Evolutionary conservation across 2,329 filamentous ascomycete species (phyloP), one percentile per base, ranked within the genome.

Genomic region (Diaporthe caulivora): DNA sequence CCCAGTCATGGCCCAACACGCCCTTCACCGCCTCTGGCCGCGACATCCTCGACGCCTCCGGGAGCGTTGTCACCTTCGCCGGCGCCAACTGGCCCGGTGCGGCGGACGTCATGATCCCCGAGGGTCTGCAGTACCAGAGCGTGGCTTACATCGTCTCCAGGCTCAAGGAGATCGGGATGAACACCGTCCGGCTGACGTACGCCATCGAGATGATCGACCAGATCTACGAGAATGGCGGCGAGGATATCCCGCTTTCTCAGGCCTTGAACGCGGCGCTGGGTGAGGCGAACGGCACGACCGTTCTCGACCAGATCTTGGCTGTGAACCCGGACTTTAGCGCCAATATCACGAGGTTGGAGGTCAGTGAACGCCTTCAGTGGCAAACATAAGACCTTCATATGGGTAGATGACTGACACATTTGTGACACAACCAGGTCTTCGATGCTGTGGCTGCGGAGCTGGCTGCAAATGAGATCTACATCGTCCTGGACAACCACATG

Each of bases 171-270:
- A 78, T 88, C 1, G 87, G 87, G 18, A 86, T 90, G 80, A 90
- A 90, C 76, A 84, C 86, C 1, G 85, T 90, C 18, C 86, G 88
- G 4, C 79, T 90, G 73, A 89, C 87, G 0, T 90, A 87, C 73
- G 87, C 88, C 1, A 89, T 87, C 76, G 84, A 90, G 76, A 87
- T 90, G 87, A 81, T 90, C 47, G 88, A 90, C 74, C 81, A 86
- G 75, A 84, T 85, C 73, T 80, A 83, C 54, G 80, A 81, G 34
- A 82, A 83, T 55, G 80, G 78, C 21, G 82, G 81, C 11, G 74
- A 77, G 44, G 85, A 86, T 72, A 80, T 83, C 1, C 79, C 81
- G 11, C 78, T 87, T 7, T 78, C 79, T 57, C 77, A 77, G 13
- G 82, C 84, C 0, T 82, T 87, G 24, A 78, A 74, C 15, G 79